Percentiles rank a stretch among this genome's conserved stretches.
Evolutionary conservation across 2,329 filamentous ascomycete genomes (phyloP).

Genomic region (Neonectria faginata): DNA sequence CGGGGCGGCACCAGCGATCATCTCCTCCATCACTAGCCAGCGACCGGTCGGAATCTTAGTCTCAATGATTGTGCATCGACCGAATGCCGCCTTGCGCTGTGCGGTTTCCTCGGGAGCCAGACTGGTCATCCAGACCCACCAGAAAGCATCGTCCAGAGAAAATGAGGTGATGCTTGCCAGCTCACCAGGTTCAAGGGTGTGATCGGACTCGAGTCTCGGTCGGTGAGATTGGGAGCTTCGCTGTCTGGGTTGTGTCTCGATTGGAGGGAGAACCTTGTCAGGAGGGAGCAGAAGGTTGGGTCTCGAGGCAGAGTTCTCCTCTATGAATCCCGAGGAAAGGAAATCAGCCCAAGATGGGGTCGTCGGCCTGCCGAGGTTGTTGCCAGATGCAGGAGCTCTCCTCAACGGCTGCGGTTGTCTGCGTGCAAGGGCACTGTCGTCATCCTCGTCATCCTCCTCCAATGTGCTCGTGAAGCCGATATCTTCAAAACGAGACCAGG

Average conservation of each 20-base stretch:
- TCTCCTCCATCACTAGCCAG: constrained; percentile 97
- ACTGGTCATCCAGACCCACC: constrained; percentile 99
- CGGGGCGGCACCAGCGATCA: constrained; percentile 90
- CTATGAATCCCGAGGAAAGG: constrained; percentile 90
- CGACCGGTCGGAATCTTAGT: constrained; percentile 83
- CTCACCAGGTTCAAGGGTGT: constrained; percentile 86
- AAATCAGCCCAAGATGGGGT: constrained; percentile 99
- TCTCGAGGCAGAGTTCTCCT: constrained; percentile 71
- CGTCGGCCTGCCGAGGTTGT: constrained; percentile 81
- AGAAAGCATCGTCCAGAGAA: constrained; percentile 94
- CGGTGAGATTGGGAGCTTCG: constrained; percentile 89
- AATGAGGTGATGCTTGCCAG: constrained; percentile 90
- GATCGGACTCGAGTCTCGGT: constrained; percentile 75
- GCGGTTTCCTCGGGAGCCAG: constrained; percentile 89
- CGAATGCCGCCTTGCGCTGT: constrained; percentile 90
- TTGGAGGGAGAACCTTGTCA: constrained; percentile 89
- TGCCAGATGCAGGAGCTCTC: constrained; percentile 75
- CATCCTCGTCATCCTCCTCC: constrained; percentile 77
- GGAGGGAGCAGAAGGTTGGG: constrained; percentile 84
- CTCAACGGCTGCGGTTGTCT: constrained; percentile 65
- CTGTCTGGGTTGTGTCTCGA: constrained; percentile 77
- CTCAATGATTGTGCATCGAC: constrained; percentile 91
- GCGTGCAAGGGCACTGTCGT: constrained; percentile 60
- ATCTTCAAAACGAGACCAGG: constrained; percentile 97
- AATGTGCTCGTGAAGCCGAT: constrained; percentile 86